These are phyloP conservation scores for Crithidia brevicula DNA, from an alignment of 208 protist species.

Conservation along the genomic window DNA sequence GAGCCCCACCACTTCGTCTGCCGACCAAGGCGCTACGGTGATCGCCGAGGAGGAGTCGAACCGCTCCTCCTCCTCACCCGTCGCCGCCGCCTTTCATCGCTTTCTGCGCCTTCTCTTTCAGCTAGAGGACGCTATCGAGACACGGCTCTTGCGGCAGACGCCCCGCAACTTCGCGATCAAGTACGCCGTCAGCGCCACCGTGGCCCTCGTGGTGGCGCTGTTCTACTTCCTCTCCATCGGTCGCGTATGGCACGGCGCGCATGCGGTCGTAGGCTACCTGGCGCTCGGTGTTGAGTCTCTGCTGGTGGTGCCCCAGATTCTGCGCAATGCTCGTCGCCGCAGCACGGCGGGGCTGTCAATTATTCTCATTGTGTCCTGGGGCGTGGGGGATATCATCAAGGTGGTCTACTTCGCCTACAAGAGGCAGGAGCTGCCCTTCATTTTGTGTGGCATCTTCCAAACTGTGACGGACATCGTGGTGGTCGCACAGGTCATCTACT, in stretches of 20 bases:
- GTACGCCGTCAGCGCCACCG: slow-evolving; percentile 22
- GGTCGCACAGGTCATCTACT: slow-evolving; percentile 62
- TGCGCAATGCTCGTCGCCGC: slow-evolving; percentile 66
- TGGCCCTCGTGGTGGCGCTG: slow-evolving; percentile 30
- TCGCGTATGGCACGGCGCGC: slow-evolving; percentile 8
- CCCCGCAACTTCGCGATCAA: slow-evolving; percentile 33
- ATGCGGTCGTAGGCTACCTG: slow-evolving; percentile 61
- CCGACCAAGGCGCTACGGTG: not conserved
- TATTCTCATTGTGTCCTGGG: slow-evolving; percentile 74
- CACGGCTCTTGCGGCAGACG: slow-evolving; percentile 28
- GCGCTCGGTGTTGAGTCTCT: slow-evolving; percentile 69
- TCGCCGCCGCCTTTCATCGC: not conserved
- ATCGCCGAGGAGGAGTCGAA: not conserved
- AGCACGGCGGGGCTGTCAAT: slow-evolving; percentile 69
- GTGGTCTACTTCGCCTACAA: slow-evolving; percentile 69
- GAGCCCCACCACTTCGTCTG: not conserved
- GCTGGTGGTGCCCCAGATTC: slow-evolving; percentile 77
- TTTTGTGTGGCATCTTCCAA: slow-evolving; percentile 72
- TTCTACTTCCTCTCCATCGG: slow-evolving; percentile 40
- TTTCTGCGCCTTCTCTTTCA: slow-evolving; percentile 30
- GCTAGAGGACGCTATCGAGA: slow-evolving; percentile 41
- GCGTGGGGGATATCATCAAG: slow-evolving; percentile 71
- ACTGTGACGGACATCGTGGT: slow-evolving; percentile 65
- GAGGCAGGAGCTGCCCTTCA: slow-evolving; percentile 69
- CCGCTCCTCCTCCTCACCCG: not conserved